Evolutionary conservation across 331 rosid species (phyloP).

Genomic region (Acacia concinna): DNA sequence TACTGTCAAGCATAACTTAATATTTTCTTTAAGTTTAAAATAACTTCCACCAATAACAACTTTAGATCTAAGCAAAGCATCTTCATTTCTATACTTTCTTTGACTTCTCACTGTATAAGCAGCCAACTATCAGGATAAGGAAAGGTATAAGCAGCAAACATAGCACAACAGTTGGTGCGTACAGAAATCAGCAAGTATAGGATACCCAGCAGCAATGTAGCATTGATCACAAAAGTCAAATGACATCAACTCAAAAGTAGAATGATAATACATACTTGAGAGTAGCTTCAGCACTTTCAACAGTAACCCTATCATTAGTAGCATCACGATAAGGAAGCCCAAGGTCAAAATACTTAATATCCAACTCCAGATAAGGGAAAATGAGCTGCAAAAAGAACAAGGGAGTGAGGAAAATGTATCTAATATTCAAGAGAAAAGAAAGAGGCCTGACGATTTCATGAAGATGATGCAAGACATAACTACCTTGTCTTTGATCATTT

Average conservation of each 20-base stretch:
- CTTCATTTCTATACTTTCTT: not conserved
- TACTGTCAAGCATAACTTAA: slow-evolving; percentile 12
- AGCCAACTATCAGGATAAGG: no score
- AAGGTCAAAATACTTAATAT: slow-evolving; percentile 61
- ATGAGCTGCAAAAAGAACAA: slow-evolving; percentile 46
- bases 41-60: not conserved
- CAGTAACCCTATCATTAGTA: slow-evolving; percentile 53
- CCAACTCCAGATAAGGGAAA: slow-evolving; percentile 52
- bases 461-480: slow-evolving; percentile 19
- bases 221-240: slow-evolving; percentile 7
- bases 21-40: not conserved
- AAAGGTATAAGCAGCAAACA: not conserved
- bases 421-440: not conserved
- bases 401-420: not conserved
- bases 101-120: not conserved
- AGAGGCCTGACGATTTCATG: not conserved
- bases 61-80: not conserved
- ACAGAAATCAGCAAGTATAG: not conserved
- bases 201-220: slow-evolving; percentile 4
- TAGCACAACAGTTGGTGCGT: not conserved
- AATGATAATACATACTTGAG: slow-evolving; percentile 41
- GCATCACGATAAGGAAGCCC: slow-evolving; percentile 62
- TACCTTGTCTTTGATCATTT: slow-evolving; percentile 56
- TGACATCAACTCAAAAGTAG: not conserved
- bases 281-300: slow-evolving; percentile 66